Conservation (phyloP, 2,329 filamentous ascomycete species). For the Phialemoniopsis sp. region DNA sequence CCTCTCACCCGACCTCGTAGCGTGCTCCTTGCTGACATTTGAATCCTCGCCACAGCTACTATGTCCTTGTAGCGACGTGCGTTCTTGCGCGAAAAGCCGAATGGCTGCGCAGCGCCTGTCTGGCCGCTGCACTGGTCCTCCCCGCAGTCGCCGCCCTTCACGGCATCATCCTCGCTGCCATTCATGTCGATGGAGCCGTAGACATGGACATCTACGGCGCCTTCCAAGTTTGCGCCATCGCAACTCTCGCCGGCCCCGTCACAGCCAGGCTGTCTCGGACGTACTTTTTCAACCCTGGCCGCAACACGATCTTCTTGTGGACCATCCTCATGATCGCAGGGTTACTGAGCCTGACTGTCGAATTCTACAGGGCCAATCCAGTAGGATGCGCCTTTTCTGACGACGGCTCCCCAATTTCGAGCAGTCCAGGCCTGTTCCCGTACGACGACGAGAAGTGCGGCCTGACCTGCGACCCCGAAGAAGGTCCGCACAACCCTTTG, state of each 20-base stretch:
- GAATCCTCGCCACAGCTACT: conserved; percentile 46
- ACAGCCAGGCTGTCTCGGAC: conserved; percentile 58
- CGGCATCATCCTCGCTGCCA: conserved; percentile 53
- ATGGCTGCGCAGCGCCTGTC: conserved; percentile 59
- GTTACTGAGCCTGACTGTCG: conserved; percentile 56
- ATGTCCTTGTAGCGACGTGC: conserved; percentile 59
- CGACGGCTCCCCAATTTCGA: conserved; percentile 26
- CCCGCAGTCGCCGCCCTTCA: conserved; percentile 63
- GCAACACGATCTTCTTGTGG: conserved; percentile 66
- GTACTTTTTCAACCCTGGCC: conserved; percentile 59
- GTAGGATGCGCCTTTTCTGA: conserved; percentile 35
- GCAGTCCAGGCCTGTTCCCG: conserved; percentile 32
- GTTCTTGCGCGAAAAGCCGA: conserved; percentile 56
- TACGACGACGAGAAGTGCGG: conserved; percentile 39
- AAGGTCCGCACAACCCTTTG: conserved; percentile 51
- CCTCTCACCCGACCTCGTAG: neutral
- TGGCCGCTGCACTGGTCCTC: conserved; percentile 59
- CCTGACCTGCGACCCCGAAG: conserved; percentile 36
- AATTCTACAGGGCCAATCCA: conserved; percentile 54
- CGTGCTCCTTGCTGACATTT: neutral
- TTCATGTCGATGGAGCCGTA: conserved; percentile 57
- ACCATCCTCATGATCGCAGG: conserved; percentile 58
- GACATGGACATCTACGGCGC: conserved; percentile 68
- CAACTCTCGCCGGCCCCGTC: conserved; percentile 59
- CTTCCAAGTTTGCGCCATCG: conserved; percentile 64